Evolutionary conservation across 805 yeast genomes (phyloP).

Genomic region (Candida tibetensis): DNA sequence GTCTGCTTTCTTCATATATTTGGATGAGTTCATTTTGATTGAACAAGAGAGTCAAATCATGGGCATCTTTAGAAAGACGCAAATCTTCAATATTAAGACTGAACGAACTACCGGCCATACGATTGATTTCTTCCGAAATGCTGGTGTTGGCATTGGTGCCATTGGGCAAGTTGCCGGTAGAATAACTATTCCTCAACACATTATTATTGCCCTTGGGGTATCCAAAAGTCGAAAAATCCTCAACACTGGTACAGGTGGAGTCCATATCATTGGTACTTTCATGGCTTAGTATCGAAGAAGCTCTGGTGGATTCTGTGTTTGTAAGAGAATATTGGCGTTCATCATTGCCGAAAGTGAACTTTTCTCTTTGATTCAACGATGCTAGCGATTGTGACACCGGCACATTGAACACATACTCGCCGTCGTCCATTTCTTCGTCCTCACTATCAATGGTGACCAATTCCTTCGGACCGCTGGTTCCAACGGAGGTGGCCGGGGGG

Average conservation of each 20-base stretch:
- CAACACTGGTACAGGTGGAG: constrained; percentile 6
- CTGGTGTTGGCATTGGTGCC: not conserved
- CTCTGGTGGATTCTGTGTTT: constrained; percentile 40
- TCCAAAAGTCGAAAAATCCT: constrained; percentile 3
- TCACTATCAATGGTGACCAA: constrained; percentile 3
- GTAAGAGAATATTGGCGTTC: constrained; percentile 18
- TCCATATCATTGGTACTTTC: constrained; percentile 18
- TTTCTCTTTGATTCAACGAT: constrained; percentile 35
- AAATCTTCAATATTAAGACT: constrained; percentile 12
- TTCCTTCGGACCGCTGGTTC: not conserved
- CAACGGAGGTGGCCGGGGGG: constrained; percentile 1
- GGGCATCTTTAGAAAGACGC: constrained; percentile 32
- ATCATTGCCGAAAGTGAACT: constrained; percentile 20
- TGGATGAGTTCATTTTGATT: constrained; percentile 24
- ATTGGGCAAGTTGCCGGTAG: not conserved
- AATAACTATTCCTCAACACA: not conserved
- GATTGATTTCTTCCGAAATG: not conserved
- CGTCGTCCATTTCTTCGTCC: constrained; percentile 43
- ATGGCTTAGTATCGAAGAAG: constrained; percentile 45
- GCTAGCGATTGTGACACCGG: constrained; percentile 58
- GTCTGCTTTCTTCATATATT: constrained; percentile 24
- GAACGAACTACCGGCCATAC: not conserved
- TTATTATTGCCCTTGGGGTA: not conserved
- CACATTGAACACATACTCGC: constrained; percentile 56
- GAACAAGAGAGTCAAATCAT: constrained; percentile 27